phyloP scores from a whole-genome alignment of 345 rosid genomes.

The Iberis pinnata region DNA sequence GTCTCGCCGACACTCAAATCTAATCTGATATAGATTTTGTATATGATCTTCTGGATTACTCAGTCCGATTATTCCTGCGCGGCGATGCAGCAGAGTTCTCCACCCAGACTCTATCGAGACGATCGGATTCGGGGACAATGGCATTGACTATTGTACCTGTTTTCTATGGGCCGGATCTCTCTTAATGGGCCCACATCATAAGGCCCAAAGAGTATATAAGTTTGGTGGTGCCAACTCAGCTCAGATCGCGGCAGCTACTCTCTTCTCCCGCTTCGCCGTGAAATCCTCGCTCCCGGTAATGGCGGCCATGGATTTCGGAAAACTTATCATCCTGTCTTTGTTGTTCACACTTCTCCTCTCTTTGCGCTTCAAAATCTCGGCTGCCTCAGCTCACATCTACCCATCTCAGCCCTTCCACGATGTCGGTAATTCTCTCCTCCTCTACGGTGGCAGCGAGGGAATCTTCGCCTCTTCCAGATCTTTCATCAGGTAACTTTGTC shows the following conservation, averaged over 20 bases:
- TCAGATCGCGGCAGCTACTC: conserved; percentile 10
- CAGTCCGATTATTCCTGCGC: conserved; percentile 9
- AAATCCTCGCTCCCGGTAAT: conserved; percentile 19
- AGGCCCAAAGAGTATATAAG: conserved; percentile 10
- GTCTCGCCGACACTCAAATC: background rate
- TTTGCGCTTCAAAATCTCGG: conserved; percentile 12
- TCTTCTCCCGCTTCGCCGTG: conserved; percentile 12
- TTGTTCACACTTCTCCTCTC: conserved; percentile 28
- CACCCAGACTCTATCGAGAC: conserved; percentile 16
- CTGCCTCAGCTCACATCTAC: conserved; percentile 73
- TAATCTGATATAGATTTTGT: background rate
- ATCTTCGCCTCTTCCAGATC: conserved; percentile 44
- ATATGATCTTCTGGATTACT: background rate
- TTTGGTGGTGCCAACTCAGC: too few species aligned
- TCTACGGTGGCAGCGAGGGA: conserved; percentile 98
- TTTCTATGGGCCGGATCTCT: background rate
- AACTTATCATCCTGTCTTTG: conserved; percentile 1
- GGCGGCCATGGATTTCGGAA: conserved; percentile 40
- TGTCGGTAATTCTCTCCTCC: conserved; percentile 80
- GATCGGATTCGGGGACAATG: conserved; percentile 11
- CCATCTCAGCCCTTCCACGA: conserved; percentile 51
- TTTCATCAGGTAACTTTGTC: conserved; percentile 48
- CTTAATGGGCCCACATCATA: background rate
- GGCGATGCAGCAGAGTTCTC: conserved; percentile 26
- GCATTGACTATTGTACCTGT: conserved; percentile 25